These are phyloP conservation scores for Didymella segeticola DNA, from an alignment of 2,329 filamentous ascomycete genomes.

Conservation along the genomic window DNA sequence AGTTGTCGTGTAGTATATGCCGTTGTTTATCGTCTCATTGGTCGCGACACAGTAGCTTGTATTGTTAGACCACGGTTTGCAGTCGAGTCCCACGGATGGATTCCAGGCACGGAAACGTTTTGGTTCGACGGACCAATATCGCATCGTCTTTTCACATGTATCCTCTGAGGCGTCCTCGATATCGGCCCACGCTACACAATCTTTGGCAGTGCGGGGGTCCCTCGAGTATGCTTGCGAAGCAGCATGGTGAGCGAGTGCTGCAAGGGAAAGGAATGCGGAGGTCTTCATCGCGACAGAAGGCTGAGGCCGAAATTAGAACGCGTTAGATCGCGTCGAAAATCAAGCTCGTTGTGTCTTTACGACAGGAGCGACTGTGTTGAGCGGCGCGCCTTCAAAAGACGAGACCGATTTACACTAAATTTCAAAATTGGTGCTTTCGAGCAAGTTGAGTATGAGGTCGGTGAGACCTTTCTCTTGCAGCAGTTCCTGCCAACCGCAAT, in stretches of 20 bases:
- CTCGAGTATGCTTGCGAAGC: not conserved
- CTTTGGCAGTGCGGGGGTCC: not conserved
- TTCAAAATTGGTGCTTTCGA: not conserved
- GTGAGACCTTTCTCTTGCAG: not conserved
- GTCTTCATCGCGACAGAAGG: not conserved
- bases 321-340: not conserved
- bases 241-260: not conserved
- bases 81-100: conserved; percentile 6
- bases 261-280: not conserved
- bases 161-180: not conserved
- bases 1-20: not conserved
- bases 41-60: conserved; percentile 8
- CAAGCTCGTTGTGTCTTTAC: not conserved
- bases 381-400: not conserved
- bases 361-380: not conserved
- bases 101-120: conserved; percentile 11
- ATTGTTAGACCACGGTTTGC: not conserved
- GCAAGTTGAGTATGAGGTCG: too few relatives aligned
- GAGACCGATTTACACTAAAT: not conserved
- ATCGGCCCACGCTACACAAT: conserved; percentile 4
- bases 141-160: not conserved
- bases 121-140: not conserved
- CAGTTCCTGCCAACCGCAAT: not conserved
- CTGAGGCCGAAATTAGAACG: not conserved
- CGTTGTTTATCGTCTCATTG: not conserved